Evolutionary conservation across 208 protist genomes (phyloP).

Genomic region (Trypanosoma caninum): DNA sequence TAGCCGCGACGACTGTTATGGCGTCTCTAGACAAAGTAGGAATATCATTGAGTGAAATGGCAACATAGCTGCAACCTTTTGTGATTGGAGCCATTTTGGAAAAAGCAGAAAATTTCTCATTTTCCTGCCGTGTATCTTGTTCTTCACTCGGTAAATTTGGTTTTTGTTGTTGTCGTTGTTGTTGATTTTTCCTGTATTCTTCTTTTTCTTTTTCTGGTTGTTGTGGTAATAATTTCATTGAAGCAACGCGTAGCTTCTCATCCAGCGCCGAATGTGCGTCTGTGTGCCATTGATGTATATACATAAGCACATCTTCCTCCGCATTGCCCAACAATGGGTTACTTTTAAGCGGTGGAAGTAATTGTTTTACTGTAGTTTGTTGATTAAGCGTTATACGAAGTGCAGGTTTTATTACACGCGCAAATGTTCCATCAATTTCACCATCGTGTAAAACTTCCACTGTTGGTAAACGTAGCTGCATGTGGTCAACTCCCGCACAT

Average conservation of each 20-base stretch:
- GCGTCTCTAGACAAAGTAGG: conserved; percentile 42
- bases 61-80: conserved; percentile 43
- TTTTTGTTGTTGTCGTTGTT: neutral
- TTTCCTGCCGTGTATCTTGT: too few relatives aligned
- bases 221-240: neutral
- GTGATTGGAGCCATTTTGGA: neutral
- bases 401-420: conserved; percentile 30
- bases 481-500: conserved; percentile 31
- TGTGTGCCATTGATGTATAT: conserved; percentile 62
- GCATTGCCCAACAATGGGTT: conserved; percentile 52
- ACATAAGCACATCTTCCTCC: conserved; percentile 65
- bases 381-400: conserved; percentile 50
- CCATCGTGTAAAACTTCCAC: conserved; percentile 43
- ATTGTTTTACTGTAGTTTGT: conserved; percentile 37
- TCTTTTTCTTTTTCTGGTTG: conserved; percentile 1
- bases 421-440: conserved; percentile 47
- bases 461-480: conserved; percentile 52
- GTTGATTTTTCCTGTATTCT: neutral
- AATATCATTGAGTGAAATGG: conserved; percentile 47
- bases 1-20: conserved; percentile 60
- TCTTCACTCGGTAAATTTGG: too few relatives aligned
- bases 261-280: conserved; percentile 50
- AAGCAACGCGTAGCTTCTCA: conserved; percentile 39
- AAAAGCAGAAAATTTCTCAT: too few relatives aligned
- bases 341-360: conserved; percentile 46